Base-by-base conservation (phyloP, 192 early-diverging fungal genomes). In the Entophlyctis luteolus region DNA sequence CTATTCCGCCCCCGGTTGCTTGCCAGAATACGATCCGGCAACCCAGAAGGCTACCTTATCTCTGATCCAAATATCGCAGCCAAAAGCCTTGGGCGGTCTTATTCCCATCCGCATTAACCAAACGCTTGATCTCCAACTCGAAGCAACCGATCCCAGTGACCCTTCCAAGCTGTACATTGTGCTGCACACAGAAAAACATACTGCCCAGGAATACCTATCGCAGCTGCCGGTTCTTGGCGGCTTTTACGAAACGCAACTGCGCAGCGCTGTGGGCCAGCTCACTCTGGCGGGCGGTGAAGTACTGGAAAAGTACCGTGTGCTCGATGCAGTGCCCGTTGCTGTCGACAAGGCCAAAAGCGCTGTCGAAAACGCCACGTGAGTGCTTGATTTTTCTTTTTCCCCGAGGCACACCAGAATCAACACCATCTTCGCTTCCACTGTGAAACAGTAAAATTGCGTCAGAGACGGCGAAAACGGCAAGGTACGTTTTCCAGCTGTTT, bases 51-150 rank as follows among this genome's bases (percentile, higher is more conserved):
- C 70, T 5, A 57, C 59, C 18, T 35, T 79, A 28, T 35, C 53
- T 23, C 27, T 79, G 25, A 20, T 53, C 39, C 71, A 79, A 55
- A 46, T 66, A 34, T 70, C 73, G 16, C 67, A 59, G 36, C 75
- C 75, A 8, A 77, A 78, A 50, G 75, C 77, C 25, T 59, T 82
- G 14, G 80, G 80, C 12, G 80, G 80, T 33, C 53, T 78, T 2
- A 57, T 77, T 12, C 67, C 80, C 20, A 71, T 82, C 54, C 70
- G 70, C 14, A 82, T 75, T 28, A 72, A 75, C 55, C 75, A 79
- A 31, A 75, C 67, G 34, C 67, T 79, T 39, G 59, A 72, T 23
- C 67, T 82, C 29, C 80, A 82, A 66, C 66, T 82, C 37, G 77
- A 82, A 68, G 55, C 68, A 4, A 59, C 68, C 3, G 47, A 47